A percentile compares a stretch with the other conserved stretches of the same genome.
These are phyloP conservation scores for Vitis amurensis DNA, from an alignment of 164 flowering plant species.

Conservation along the genomic window DNA sequence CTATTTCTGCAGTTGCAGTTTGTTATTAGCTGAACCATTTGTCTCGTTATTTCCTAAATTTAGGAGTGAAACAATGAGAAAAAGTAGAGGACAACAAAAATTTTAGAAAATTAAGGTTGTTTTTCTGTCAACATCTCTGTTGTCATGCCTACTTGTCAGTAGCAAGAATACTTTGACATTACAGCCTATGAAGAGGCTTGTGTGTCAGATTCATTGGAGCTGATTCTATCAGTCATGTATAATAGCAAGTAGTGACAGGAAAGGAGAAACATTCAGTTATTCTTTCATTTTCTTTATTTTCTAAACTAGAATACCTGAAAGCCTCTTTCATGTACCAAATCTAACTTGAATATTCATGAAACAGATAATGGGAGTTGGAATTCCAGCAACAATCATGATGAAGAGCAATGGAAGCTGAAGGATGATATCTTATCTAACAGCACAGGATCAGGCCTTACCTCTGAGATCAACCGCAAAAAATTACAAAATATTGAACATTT, in stretches of 20 bases:
- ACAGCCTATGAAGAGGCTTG: neutral
- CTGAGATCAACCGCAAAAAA: constrained; percentile 52
- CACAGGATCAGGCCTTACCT: constrained; percentile 24
- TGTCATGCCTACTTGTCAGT: too few relatives aligned
- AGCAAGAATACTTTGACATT: too few relatives aligned
- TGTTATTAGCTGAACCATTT: neutral
- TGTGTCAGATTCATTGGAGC: too few relatives aligned
- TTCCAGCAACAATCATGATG: constrained; percentile 19
- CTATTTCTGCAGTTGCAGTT: neutral
- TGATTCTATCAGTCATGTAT: neutral
- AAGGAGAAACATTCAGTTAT: neutral
- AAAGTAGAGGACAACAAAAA: too few relatives aligned
- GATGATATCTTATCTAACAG: constrained; percentile 21
- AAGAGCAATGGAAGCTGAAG: constrained; percentile 35
- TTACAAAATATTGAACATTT: constrained; percentile 51
- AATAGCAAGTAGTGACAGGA: neutral
- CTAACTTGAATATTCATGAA: constrained; percentile 1
- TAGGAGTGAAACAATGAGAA: too few relatives aligned
- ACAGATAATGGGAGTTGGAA: constrained; percentile 39
- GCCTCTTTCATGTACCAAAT: neutral
- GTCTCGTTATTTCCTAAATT: neutral
- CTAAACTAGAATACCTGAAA: neutral
- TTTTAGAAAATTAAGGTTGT: too few relatives aligned
- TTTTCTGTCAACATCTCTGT: too few relatives aligned
- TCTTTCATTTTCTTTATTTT: neutral